These are phyloP conservation scores for Thymus mandschuricus DNA, from an alignment of 257 asterid species.

Conservation along the genomic window DNA sequence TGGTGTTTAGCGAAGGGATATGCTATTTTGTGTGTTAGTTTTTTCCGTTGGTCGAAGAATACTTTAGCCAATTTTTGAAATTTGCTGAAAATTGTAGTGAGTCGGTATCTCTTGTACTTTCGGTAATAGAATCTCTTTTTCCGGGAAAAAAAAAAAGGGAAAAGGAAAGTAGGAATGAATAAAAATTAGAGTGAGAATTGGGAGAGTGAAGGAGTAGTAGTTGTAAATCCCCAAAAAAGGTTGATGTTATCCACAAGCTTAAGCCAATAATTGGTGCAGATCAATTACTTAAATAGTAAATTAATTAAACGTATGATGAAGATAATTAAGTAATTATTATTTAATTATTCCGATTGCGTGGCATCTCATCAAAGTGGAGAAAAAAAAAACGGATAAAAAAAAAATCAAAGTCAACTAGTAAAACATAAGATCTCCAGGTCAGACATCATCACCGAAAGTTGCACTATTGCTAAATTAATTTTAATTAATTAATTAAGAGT, in stretches of 20 bases:
- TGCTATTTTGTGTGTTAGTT: no score
- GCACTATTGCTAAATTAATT: constrained; percentile 23
- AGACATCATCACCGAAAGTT: constrained; percentile 50
- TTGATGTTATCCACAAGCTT: constrained; percentile 27
- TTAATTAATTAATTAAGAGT: background rate
- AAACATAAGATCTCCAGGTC: constrained; percentile 25
- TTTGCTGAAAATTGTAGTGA: no score
- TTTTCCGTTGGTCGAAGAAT: no score
- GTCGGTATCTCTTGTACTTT: no score
- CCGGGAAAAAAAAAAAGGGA: no score
- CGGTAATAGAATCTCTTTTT: no score
- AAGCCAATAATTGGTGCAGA: constrained; percentile 52
- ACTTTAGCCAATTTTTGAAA: no score
- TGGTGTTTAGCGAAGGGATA: no score
- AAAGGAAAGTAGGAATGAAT: no score
- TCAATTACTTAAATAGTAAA: background rate
- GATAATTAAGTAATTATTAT: background rate
- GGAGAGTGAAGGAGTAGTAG: background rate
- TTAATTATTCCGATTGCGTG: constrained; percentile 1
- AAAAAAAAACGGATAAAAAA: background rate
- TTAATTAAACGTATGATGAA: background rate
- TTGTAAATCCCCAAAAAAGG: constrained; percentile 24
- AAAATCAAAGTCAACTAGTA: constrained; percentile 37
- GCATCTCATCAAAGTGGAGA: constrained; percentile 18
- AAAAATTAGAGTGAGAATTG: constrained; percentile 1